Conservation (phyloP, 2,329 filamentous ascomycete genomes). For the Aphanocladium album region DNA sequence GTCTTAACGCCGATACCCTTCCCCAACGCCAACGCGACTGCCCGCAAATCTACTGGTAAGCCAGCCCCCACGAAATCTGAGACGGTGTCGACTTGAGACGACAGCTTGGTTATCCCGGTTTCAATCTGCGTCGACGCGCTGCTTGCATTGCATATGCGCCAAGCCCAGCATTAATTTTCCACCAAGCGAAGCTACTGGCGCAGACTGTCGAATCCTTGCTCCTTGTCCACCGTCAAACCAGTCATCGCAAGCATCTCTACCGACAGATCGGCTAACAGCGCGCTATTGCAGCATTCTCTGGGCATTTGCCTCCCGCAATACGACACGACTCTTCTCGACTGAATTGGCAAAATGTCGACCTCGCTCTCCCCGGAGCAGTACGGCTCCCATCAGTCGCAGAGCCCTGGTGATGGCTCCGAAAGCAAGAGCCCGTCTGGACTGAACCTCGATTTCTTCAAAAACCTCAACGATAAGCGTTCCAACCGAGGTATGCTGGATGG, state of each 20-base stretch:
- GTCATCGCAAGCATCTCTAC: neutral
- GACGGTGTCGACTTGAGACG: constrained; percentile 11
- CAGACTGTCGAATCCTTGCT: neutral
- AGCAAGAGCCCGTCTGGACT: constrained; percentile 37
- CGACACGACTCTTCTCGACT: neutral
- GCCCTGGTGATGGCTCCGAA: constrained; percentile 22
- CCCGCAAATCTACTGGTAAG: constrained; percentile 2
- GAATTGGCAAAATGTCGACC: constrained; percentile 17
- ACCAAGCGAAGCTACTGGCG: neutral
- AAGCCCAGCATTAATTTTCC: neutral
- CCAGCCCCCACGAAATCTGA: constrained; percentile 4
- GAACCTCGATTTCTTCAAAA: constrained; percentile 61
- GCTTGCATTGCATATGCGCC: neutral
- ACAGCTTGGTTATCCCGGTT: neutral
- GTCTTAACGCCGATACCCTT: constrained; percentile 6
- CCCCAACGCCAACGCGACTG: neutral
- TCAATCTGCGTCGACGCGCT: constrained; percentile 6
- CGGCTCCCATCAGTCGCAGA: constrained; percentile 22
- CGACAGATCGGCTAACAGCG: neutral
- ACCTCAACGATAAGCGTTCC: constrained; percentile 65
- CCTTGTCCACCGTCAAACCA: neutral
- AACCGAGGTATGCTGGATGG: constrained; percentile 57
- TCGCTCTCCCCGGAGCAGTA: constrained; percentile 40
- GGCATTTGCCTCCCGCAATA: neutral
- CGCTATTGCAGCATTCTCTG: neutral